Percentiles rank a stretch among this genome's conserved stretches.
phyloP scores from a whole-genome alignment of 1,284 basidiomycete genomes.

The Apiotrichum veenhuisii region DNA sequence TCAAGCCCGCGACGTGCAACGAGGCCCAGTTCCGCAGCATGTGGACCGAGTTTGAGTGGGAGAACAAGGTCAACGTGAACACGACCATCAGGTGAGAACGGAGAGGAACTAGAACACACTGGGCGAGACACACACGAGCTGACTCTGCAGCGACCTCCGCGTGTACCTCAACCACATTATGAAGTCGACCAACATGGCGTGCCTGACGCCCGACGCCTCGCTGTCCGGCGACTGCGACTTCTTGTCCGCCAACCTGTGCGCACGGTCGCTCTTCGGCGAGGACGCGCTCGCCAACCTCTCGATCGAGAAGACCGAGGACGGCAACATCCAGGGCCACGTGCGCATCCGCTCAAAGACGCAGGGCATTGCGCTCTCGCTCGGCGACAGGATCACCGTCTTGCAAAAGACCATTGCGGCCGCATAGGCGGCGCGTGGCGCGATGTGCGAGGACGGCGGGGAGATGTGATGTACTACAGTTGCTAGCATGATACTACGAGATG shows the following conservation, averaged over 20 bases:
- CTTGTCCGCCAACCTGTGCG: slow-evolving; percentile 90
- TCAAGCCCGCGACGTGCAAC: slow-evolving; percentile 93
- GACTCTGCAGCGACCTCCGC: slow-evolving; percentile 67
- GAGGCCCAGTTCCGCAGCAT: slow-evolving; percentile 92
- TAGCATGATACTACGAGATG: slow-evolving; percentile 6
- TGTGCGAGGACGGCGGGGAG: neutral
- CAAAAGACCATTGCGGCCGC: slow-evolving; percentile 25
- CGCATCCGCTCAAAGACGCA: slow-evolving; percentile 93
- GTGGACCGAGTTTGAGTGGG: slow-evolving; percentile 99
- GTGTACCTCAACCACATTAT: slow-evolving; percentile 85
- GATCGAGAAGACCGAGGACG: slow-evolving; percentile 81
- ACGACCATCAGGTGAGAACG: slow-evolving; percentile 57
- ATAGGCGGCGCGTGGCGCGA: neutral
- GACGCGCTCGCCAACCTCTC: slow-evolving; percentile 95
- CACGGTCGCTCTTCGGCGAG: slow-evolving; percentile 88
- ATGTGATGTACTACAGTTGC: slow-evolving; percentile 2
- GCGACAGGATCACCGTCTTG: slow-evolving; percentile 67
- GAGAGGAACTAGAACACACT: too few relatives aligned
- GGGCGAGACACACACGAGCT: too few relatives aligned
- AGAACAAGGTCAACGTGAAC: slow-evolving; percentile 92
- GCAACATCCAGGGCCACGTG: slow-evolving; percentile 81
- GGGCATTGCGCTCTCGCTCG: slow-evolving; percentile 88
- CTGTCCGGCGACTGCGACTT: slow-evolving; percentile 89
- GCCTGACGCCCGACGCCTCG: slow-evolving; percentile 89
- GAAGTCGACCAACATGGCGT: slow-evolving; percentile 92